These are phyloP conservation scores for Betula pendula DNA, from an alignment of 306 rosid genomes.

Conservation along the genomic window DNA sequence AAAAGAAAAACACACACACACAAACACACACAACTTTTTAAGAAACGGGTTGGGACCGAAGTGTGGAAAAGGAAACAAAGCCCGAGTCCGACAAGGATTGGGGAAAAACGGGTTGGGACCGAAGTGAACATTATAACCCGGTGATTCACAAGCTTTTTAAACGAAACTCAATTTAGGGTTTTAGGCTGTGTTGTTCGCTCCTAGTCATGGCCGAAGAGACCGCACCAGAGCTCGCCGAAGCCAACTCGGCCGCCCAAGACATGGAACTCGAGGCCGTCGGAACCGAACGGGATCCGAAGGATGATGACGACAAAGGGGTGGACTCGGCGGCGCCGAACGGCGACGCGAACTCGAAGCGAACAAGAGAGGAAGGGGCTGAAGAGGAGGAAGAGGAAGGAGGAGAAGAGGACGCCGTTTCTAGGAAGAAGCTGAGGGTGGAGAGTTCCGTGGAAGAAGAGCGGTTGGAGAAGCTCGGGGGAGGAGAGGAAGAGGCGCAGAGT, in stretches of 20 bases:
- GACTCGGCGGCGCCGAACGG: slow-evolving; percentile 8
- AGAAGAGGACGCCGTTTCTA: slow-evolving; percentile 23
- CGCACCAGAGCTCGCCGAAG: slow-evolving; percentile 21
- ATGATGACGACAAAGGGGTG: not conserved
- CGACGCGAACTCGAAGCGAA: slow-evolving; percentile 33
- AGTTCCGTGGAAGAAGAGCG: slow-evolving; percentile 46
- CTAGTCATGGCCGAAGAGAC: slow-evolving; percentile 29
- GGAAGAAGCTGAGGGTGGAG: slow-evolving; percentile 44
- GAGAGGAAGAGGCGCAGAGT: slow-evolving; percentile 33
- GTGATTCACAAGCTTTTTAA: not conserved
- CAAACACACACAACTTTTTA: too few relatives aligned
- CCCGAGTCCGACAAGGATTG: too few relatives aligned
- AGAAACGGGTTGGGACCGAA: too few relatives aligned
- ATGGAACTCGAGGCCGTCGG: slow-evolving; percentile 36
- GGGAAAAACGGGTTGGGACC: too few relatives aligned
- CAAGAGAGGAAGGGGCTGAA: slow-evolving; percentile 37
- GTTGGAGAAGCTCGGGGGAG: slow-evolving; percentile 48
- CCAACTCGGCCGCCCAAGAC: slow-evolving; percentile 22
- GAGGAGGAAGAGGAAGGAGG: slow-evolving; percentile 18
- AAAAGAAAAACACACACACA: too few relatives aligned
- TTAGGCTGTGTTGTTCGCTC: not conserved
- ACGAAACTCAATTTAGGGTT: not conserved
- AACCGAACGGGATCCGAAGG: slow-evolving; percentile 2
- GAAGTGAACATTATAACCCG: too few relatives aligned
- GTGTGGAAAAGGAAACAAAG: too few relatives aligned